Evolutionary conservation across 495 filamentous ascomycete genomes (phyloP).

Genomic region (Aspergillus campestris): DNA sequence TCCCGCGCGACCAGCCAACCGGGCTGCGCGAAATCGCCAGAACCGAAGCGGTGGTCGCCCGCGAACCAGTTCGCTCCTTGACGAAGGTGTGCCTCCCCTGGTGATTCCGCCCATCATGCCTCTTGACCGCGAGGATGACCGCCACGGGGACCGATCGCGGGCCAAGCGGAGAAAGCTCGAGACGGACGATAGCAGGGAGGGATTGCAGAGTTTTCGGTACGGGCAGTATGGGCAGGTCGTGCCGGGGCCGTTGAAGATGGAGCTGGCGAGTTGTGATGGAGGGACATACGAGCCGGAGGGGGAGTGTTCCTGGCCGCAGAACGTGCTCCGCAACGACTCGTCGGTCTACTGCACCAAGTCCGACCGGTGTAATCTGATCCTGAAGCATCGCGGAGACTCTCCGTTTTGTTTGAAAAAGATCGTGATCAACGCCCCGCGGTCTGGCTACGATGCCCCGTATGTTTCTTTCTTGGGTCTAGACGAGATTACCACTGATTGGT

Average conservation of each 20-base stretch:
- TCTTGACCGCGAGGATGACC: constrained; percentile 20
- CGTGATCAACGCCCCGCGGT: constrained; percentile 76
- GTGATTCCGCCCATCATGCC: constrained; percentile 31
- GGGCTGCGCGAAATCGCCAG: constrained; percentile 8
- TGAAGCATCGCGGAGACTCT: constrained; percentile 68
- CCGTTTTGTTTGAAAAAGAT: constrained; percentile 77
- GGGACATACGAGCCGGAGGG: constrained; percentile 56
- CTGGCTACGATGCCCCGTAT: constrained; percentile 78
- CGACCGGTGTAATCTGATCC: constrained; percentile 72
- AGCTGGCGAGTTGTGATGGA: constrained; percentile 83
- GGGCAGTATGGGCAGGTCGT: constrained; percentile 79
- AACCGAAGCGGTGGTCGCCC: constrained; percentile 7
- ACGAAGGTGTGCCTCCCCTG: constrained; percentile 34
- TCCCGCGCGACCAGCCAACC: constrained; percentile 4
- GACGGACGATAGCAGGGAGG: constrained; percentile 44
- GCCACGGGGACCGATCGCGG: constrained; percentile 31
- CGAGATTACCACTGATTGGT: constrained; percentile 1
- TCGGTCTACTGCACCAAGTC: constrained; percentile 86
- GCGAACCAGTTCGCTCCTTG: constrained; percentile 11
- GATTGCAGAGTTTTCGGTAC: constrained; percentile 58
- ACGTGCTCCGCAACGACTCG: constrained; percentile 71
- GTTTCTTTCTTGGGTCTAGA: constrained; percentile 23
- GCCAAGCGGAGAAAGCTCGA: constrained; percentile 72
- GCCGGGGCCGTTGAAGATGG: constrained; percentile 70
- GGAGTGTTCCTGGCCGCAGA: constrained; percentile 60